These are phyloP conservation scores for Zygnema cylindricum DNA, from an alignment of 139 green algal species.

Conservation along the genomic window DNA sequence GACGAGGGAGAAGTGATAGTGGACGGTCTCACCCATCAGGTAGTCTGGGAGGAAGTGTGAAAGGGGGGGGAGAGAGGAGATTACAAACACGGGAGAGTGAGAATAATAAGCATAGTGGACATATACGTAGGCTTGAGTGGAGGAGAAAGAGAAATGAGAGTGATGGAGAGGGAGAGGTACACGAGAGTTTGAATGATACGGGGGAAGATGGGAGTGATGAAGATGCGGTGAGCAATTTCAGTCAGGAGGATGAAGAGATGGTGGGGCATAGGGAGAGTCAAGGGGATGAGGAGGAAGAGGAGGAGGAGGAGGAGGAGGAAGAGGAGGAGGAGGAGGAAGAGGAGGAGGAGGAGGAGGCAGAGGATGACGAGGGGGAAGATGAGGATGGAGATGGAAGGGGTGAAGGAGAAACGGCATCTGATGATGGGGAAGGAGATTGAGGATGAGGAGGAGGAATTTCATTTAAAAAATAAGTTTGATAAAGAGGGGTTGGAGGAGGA, in stretches of 20 bases:
- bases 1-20: neutral
- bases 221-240: constrained; percentile 14
- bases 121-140: neutral
- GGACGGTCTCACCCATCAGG: neutral
- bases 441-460: neutral
- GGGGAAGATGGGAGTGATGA: neutral
- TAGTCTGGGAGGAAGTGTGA: neutral
- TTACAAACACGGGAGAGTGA: neutral
- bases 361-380: neutral
- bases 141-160: constrained; percentile 2
- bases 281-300: constrained; percentile 20
- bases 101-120: neutral
- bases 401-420: too few relatives aligned
- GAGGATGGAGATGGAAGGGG: neutral
- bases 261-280: neutral
- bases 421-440: neutral
- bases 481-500: neutral
- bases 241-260: constrained; percentile 19
- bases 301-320: neutral
- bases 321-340: neutral
- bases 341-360: neutral
- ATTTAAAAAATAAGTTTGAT: neutral
- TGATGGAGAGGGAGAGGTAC: neutral
- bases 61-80: neutral
- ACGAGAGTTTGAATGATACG: constrained; percentile 3